Conservation (phyloP, 192 early-diverging fungal genomes). For the Linnemannia zychae region DNA sequence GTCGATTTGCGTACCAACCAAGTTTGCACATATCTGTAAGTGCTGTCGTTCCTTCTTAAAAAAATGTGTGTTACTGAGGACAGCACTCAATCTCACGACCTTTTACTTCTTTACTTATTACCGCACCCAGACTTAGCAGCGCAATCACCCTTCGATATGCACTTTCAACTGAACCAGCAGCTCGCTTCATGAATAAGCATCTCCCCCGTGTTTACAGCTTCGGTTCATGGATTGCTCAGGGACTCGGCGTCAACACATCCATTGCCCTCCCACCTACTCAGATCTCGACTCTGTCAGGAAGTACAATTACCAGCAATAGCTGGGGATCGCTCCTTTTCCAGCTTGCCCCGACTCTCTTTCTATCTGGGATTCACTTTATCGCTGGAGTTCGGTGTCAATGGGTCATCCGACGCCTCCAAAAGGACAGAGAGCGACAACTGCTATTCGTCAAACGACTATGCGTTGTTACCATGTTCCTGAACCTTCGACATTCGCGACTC, state of each 20-base stretch:
- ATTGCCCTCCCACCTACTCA: background rate
- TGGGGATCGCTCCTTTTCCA: conserved; percentile 12
- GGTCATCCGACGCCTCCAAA: conserved; percentile 9
- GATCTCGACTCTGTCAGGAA: background rate
- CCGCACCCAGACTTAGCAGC: conserved; percentile 19
- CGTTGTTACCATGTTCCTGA: conserved; percentile 3
- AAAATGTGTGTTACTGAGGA: too few species aligned
- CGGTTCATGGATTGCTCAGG: background rate
- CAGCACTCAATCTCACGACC: too few species aligned
- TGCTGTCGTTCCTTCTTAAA: too few species aligned
- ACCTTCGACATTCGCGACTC: conserved; percentile 27
- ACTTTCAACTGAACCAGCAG: conserved; percentile 6
- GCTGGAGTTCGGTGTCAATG: conserved; percentile 11
- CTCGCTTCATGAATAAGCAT: background rate
- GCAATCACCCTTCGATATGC: conserved; percentile 14
- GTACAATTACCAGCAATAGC: background rate
- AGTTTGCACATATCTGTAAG: conserved; percentile 25
- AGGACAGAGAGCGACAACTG: background rate
- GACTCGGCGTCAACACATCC: background rate
- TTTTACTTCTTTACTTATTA: too few species aligned
- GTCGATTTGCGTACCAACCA: conserved; percentile 12
- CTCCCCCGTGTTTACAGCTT: background rate
- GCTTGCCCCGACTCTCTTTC: conserved; percentile 19
- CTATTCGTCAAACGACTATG: conserved; percentile 7
- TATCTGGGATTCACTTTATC: conserved; percentile 26